A percentile compares a stretch with the other conserved stretches of the same genome.
phyloP scores from a whole-genome alignment of 176 grass and related monocot genomes.

The Raddia guianensis region DNA sequence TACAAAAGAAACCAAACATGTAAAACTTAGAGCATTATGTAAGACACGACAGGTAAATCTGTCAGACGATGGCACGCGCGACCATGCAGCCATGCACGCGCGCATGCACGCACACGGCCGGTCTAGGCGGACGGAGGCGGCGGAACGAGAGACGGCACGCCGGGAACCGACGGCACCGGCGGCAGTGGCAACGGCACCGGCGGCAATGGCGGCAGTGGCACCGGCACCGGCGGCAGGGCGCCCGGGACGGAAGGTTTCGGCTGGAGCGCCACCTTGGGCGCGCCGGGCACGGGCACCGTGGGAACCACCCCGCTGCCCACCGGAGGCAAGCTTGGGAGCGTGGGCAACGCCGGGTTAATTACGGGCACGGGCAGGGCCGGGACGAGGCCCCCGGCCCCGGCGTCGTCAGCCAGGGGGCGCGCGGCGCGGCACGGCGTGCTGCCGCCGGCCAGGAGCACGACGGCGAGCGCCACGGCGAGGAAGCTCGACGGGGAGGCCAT shows the following conservation, averaged over 20 bases:
- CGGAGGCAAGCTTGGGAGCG: not conserved
- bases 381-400: not conserved
- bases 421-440: slow-evolving; percentile 29
- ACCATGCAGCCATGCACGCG: not conserved
- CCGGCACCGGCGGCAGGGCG: not conserved
- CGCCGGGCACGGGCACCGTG: not conserved
- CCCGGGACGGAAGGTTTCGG: not conserved
- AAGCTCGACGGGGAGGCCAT: slow-evolving; percentile 42
- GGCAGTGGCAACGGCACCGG: not conserved
- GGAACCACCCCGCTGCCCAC: not conserved
- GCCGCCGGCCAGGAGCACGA: slow-evolving; percentile 2
- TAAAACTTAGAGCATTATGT: not conserved
- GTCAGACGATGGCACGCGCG: not conserved
- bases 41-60: not conserved
- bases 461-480: slow-evolving; percentile 23
- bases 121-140: slow-evolving; percentile 20
- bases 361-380: not conserved
- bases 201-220: not conserved
- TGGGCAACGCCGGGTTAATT: not conserved
- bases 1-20: not conserved
- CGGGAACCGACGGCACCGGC: not conserved
- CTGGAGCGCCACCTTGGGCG: not conserved
- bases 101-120: not conserved
- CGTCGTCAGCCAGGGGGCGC: slow-evolving; percentile 38
- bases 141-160: not conserved